These are phyloP conservation scores for Candida buenavistaensis DNA, from an alignment of 1,139 yeast genomes.

Conservation along the genomic window DNA sequence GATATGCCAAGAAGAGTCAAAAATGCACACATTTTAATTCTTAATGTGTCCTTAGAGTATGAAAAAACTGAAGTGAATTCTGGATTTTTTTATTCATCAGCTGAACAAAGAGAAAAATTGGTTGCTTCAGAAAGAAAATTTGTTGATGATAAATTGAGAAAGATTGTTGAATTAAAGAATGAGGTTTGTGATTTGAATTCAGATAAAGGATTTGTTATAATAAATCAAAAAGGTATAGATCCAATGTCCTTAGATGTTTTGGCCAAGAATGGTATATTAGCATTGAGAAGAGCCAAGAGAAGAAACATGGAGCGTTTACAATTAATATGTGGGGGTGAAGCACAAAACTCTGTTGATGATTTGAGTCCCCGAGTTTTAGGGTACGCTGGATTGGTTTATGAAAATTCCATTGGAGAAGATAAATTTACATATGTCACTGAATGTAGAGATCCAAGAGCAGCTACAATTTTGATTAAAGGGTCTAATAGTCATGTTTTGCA, in stretches of 20 bases:
- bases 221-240: constrained; percentile 98
- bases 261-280: constrained; percentile 90
- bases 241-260: constrained; percentile 95
- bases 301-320: constrained; percentile 99
- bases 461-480: constrained; percentile 89
- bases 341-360: constrained; percentile 97
- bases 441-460: constrained; percentile 87
- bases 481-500: constrained; percentile 85
- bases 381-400: constrained; percentile 87
- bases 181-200: constrained; percentile 81
- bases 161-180: constrained; percentile 90
- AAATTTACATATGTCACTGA: constrained; percentile 95
- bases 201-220: constrained; percentile 82
- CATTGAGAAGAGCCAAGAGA: constrained; percentile 96
- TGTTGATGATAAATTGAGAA: constrained; percentile 89
- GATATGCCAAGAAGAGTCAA: constrained; percentile 93
- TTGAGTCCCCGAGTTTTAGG: constrained; percentile 84
- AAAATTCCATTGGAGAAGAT: constrained; percentile 93
- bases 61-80: constrained; percentile 98
- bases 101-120: constrained; percentile 94
- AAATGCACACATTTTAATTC: constrained; percentile 81
- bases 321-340: constrained; percentile 95
- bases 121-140: constrained; percentile 93
- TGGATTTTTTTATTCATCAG: constrained; percentile 90
- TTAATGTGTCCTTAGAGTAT: constrained; percentile 93